These are phyloP conservation scores for Dictyostelium firmibasis DNA, from an alignment of 78 protist genomes.

Conservation along the genomic window DNA sequence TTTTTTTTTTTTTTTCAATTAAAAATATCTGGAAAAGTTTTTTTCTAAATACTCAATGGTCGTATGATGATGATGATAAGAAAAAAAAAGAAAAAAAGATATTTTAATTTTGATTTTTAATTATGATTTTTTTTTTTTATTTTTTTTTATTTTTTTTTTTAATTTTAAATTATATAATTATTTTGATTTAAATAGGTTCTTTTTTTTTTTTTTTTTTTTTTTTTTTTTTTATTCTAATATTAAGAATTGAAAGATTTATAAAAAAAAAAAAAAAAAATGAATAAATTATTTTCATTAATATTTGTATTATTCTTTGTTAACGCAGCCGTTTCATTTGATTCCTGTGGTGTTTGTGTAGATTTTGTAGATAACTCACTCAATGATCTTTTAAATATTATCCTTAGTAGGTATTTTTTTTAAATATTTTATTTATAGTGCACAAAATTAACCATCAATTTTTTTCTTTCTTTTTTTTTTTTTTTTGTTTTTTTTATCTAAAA, in stretches of 20 bases:
- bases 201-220: background rate
- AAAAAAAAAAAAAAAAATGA: conserved; percentile 39
- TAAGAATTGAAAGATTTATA: background rate
- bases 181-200: no score
- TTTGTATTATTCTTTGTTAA: background rate
- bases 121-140: no score
- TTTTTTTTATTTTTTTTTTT: no score
- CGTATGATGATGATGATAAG: background rate
- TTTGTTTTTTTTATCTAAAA: background rate
- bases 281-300: background rate
- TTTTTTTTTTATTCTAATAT: background rate
- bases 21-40: no score
- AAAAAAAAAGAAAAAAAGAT: background rate
- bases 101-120: background rate
- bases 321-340: background rate
- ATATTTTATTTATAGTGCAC: no score
- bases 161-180: no score
- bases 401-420: conserved; percentile 15
- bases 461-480: background rate
- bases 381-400: conserved; percentile 42
- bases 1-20: no score
- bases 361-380: conserved; percentile 29
- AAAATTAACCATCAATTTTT: background rate
- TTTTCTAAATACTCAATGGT: background rate
- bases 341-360: conserved; percentile 38